Percentiles rank a stretch among this genome's conserved stretches.
Evolutionary conservation across 345 rosid species (phyloP).

Genomic region (Eucalyptus leucophloia): DNA sequence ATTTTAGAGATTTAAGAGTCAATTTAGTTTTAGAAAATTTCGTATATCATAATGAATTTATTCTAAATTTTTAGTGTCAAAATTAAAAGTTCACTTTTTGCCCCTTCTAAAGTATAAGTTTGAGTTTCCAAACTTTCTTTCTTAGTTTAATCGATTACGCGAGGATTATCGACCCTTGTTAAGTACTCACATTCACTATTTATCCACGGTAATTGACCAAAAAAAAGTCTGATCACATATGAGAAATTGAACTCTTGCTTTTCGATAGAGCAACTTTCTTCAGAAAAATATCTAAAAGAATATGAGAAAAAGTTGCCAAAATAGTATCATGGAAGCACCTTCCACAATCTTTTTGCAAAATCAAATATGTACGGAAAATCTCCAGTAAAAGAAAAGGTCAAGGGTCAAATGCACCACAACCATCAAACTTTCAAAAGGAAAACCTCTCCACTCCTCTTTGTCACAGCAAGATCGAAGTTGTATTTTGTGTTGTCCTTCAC

Average conservation of each 20-base stretch:
- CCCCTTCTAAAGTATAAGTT: neutral
- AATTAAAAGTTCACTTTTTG: neutral
- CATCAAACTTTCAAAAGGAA: neutral
- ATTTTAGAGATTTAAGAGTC: neutral
- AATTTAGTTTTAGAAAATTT: neutral
- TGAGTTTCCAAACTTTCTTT: neutral
- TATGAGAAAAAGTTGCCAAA: neutral
- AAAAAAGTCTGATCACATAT: neutral
- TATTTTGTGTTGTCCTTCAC: neutral
- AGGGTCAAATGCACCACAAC: neutral
- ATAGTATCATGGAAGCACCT: neutral
- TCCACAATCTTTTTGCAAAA: neutral
- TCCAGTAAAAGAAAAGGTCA: neutral
- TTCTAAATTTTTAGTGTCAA: neutral
- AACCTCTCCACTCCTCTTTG: neutral
- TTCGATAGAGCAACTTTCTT: neutral
- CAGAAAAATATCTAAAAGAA: neutral
- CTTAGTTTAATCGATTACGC: neutral
- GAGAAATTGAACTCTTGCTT: neutral
- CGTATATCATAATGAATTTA: neutral
- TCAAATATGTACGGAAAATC: neutral
- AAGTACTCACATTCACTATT: neutral
- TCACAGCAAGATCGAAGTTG: neutral
- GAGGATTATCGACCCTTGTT: neutral
- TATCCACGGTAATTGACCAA: neutral